Evolutionary conservation across 768 basidiomycete genomes (phyloP).

Genomic region (Mycena capillaripes): DNA sequence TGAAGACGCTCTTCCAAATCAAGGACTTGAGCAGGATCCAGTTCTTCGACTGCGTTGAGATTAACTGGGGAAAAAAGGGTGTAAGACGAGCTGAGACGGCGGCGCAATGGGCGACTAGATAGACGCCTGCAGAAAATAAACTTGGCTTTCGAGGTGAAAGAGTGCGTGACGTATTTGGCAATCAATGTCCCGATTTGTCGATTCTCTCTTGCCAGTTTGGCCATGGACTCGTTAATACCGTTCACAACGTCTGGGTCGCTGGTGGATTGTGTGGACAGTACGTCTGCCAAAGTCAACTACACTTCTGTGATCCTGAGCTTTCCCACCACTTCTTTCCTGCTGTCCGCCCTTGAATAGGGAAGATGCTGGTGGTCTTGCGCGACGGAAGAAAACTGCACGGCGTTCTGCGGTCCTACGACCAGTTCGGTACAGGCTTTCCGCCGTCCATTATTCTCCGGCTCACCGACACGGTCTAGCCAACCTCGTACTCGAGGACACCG

Average conservation of each 20-base stretch:
- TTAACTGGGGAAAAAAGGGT: too few relatives aligned
- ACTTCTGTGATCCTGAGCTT: conserved; percentile 65
- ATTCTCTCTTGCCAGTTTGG: not conserved
- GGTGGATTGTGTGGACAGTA: conserved; percentile 99
- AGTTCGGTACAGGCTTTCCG: conserved; percentile 83
- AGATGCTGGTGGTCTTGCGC: conserved; percentile 97
- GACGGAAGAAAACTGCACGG: conserved; percentile 98
- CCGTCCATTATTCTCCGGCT: conserved; percentile 1
- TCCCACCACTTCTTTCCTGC: conserved; percentile 45
- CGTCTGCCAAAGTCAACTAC: conserved; percentile 76
- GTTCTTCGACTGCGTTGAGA: too few relatives aligned
- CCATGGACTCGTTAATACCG: conserved; percentile 73
- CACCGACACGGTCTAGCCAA: conserved; percentile 73
- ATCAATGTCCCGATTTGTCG: not conserved
- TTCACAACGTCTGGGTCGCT: conserved; percentile 99
- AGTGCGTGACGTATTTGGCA: too few relatives aligned
- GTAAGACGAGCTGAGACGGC: too few relatives aligned
- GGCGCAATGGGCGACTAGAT: too few relatives aligned
- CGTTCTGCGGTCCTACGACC: conserved; percentile 97
- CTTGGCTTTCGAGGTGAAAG: too few relatives aligned
- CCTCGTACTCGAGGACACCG: conserved; percentile 95
- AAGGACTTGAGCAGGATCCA: too few relatives aligned
- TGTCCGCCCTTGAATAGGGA: conserved; percentile 73
- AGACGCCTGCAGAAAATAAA: too few relatives aligned
- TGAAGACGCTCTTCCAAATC: too few relatives aligned